Evolutionary conservation across 768 basidiomycete species (phyloP).

Genomic region (Suillus weaverae): DNA sequence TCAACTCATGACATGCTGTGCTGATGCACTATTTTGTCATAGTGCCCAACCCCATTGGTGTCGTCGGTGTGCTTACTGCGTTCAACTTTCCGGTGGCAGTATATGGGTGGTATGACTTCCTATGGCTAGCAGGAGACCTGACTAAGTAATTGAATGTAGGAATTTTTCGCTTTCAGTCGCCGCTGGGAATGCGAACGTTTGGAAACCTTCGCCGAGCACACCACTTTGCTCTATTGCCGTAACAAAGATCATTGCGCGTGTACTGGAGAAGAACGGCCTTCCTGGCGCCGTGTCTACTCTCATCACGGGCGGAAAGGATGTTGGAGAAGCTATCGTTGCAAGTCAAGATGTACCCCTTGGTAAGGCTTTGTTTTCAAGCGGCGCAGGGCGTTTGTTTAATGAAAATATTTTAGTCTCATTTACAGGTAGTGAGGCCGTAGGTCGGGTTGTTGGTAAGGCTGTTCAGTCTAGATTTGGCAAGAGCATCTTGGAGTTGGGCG

Average conservation of each 20-base stretch:
- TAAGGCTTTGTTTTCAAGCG: conserved; percentile 30
- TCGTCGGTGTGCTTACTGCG: conserved; percentile 77
- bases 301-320: conserved; percentile 79
- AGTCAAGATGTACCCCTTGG: conserved; percentile 78
- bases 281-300: conserved; percentile 84
- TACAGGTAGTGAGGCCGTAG: conserved; percentile 90
- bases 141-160: conserved; percentile 44
- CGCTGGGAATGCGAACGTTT: conserved; percentile 89
- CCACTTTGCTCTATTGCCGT: conserved; percentile 90
- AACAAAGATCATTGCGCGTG: conserved; percentile 76
- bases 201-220: conserved; percentile 93
- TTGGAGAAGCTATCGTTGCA: conserved; percentile 77
- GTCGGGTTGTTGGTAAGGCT: conserved; percentile 81
- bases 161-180: conserved; percentile 87
- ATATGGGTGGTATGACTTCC: conserved; percentile 70
- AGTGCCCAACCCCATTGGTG: conserved; percentile 90
- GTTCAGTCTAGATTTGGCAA: conserved; percentile 91
- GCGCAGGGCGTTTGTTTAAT: neutral
- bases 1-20: conserved; percentile 5
- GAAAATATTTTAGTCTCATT: conserved; percentile 68
- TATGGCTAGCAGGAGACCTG: neutral
- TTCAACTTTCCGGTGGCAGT: conserved; percentile 98
- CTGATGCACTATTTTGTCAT: conserved; percentile 20
- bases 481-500: conserved; percentile 87
- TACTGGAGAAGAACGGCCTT: conserved; percentile 80